These are phyloP conservation scores for Hydnomerulius pinastri DNA, from an alignment of 768 basidiomycete genomes.

Conservation along the genomic window DNA sequence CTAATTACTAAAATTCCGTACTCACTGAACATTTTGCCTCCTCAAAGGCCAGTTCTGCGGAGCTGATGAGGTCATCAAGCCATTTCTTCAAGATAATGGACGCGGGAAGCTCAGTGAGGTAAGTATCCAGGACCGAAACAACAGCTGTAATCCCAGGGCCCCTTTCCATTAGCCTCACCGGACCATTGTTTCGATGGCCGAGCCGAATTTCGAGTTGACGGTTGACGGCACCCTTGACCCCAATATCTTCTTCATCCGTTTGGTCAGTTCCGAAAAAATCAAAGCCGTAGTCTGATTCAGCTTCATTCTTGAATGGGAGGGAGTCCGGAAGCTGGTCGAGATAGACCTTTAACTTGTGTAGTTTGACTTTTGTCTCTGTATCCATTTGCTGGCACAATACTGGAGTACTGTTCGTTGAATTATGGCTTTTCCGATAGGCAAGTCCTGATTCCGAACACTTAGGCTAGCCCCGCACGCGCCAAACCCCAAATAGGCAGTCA, in stretches of 20 bases:
- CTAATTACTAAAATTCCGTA: too few relatives aligned
- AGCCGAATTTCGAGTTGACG: constrained; percentile 4
- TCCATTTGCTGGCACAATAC: background rate
- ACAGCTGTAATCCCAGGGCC: constrained; percentile 7
- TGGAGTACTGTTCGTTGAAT: too few relatives aligned
- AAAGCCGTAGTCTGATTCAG: background rate
- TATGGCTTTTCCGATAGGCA: background rate
- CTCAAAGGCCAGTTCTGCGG: constrained; percentile 9
- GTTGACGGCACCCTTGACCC: constrained; percentile 2
- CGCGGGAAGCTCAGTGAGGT: constrained; percentile 3
- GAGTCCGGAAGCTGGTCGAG: background rate
- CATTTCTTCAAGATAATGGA: constrained; percentile 17
- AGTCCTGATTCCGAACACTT: background rate
- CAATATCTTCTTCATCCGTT: background rate
- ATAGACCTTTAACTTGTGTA: background rate
- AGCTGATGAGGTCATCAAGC: constrained; percentile 14
- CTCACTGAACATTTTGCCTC: constrained; percentile 4
- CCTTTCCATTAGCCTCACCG: constrained; percentile 7
- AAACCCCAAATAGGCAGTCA: too few relatives aligned
- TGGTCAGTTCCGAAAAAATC: background rate
- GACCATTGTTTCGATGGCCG: constrained; percentile 3
- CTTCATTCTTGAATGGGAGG: background rate
- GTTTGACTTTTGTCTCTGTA: background rate
- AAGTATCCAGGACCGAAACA: constrained; percentile 6
- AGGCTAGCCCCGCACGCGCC: too few relatives aligned